Base-by-base conservation (phyloP, 768 basidiomycete species). In the Mycena albidolilacea region DNA sequence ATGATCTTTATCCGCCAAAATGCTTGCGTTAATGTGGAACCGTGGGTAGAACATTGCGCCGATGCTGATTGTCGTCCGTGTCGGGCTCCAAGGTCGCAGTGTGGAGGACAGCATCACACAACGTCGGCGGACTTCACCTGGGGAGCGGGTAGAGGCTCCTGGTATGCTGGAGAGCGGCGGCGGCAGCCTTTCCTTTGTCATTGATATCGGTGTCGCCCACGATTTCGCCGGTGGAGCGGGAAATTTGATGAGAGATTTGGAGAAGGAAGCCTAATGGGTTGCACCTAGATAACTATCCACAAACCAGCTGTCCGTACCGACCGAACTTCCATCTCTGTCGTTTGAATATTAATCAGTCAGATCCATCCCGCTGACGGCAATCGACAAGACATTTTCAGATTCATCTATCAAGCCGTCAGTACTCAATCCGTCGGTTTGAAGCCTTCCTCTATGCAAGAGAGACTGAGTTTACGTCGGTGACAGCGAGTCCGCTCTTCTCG, bases 21-120 rank as follows among this genome's bases (percentile, higher is more conserved):
- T 19, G 4, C 48, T 19, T 5, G 21, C 23, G 5, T 23, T 30
- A 6, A 54, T 8, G 10, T 50, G 23, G 10, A 30, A 30, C n/a
- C 21, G 23, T 8, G n/a, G n/a, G 23, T 21, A 60, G 59, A 60
- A 60, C 59, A 60, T 60, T 15, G 59, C 41, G 21, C 41, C 59
- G n/a, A 43, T 17, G 21, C 39, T 60, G 59, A 60, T 60, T 5
- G 14, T 60, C 17, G 59, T 60, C 0, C 59, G 41, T n/a, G 59
- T 60, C 23, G 59, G 59, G 6, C 7, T 60, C 23, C 23, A 23
- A 10, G 39, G 21, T 9, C 37, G 38, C 38, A 41, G 17, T n/a
- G 58, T 41, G 14, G 39, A 8, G 39, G 59, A 21, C 23, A n/a
- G 15, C 2, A 58, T 37, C 15, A 5, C 35, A n/a, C 7, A 37